These are phyloP conservation scores for Endotrypanum monterogeii DNA, from an alignment of 208 protist species.

Conservation along the genomic window DNA sequence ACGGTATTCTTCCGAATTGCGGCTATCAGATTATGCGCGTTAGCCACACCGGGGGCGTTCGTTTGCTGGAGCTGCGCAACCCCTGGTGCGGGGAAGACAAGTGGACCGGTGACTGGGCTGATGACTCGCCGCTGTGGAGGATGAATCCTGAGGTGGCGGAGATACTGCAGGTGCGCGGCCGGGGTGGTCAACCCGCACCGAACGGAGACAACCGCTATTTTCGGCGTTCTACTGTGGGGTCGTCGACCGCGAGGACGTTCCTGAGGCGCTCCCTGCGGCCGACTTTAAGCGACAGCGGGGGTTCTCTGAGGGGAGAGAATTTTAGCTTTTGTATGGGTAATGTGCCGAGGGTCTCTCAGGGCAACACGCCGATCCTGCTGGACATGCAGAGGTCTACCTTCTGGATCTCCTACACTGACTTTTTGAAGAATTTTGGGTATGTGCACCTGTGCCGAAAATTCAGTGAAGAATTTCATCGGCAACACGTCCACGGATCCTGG, in stretches of 20 bases:
- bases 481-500: slow-evolving; percentile 65
- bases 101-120: slow-evolving; percentile 84
- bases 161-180: slow-evolving; percentile 31
- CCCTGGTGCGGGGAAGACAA: slow-evolving; percentile 26
- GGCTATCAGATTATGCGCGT: slow-evolving; percentile 69
- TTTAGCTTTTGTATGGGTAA: background rate
- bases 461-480: slow-evolving; percentile 41
- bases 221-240: background rate
- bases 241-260: background rate
- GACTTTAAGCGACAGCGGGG: slow-evolving; percentile 8
- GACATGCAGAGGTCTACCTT: slow-evolving; percentile 37
- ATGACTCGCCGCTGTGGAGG: slow-evolving; percentile 67
- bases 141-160: slow-evolving; percentile 56
- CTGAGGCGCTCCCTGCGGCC: slow-evolving; percentile 24
- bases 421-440: slow-evolving; percentile 66
- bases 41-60: slow-evolving; percentile 56
- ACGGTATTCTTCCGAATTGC: slow-evolving; percentile 58
- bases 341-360: background rate
- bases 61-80: slow-evolving; percentile 65
- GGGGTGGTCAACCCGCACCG: background rate
- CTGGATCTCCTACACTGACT: slow-evolving; percentile 87
- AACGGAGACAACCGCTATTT: background rate
- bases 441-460: slow-evolving; percentile 75
- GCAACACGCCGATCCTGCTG: background rate
- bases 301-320: background rate